Percentiles rank a stretch among this genome's conserved stretches.
Conservation (phyloP, 106 monocot species). For the Allium fistulosum region DNA sequence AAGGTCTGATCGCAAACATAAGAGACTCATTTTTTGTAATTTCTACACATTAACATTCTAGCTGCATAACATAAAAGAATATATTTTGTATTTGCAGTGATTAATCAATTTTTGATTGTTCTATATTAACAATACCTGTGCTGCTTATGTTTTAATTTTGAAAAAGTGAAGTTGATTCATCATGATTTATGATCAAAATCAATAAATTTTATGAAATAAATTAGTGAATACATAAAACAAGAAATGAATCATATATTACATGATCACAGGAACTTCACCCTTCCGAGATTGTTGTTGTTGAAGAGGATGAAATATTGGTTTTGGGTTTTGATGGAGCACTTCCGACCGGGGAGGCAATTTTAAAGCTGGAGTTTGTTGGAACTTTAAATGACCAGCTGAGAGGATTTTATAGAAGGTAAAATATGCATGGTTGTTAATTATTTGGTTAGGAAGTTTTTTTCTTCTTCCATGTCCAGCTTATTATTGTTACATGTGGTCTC, state of each 20-base stretch:
- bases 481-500: neutral
- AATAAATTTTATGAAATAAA: too few species aligned
- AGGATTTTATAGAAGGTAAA: slow-evolving; percentile 88
- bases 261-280: slow-evolving; percentile 43
- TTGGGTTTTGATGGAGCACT: slow-evolving; percentile 45
- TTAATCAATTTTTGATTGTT: too few species aligned
- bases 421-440: neutral
- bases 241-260: neutral
- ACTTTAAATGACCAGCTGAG: slow-evolving; percentile 83
- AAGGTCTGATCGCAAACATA: too few species aligned
- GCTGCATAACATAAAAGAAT: too few species aligned
- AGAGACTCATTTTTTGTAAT: too few species aligned
- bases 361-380: slow-evolving; percentile 53
- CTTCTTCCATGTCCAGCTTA: too few species aligned
- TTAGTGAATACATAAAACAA: neutral
- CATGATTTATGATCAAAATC: too few species aligned
- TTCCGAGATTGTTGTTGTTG: slow-evolving; percentile 29
- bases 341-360: slow-evolving; percentile 49
- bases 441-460: too few species aligned
- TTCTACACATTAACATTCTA: too few species aligned
- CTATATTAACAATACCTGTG: too few species aligned
- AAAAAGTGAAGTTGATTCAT: neutral
- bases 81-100: too few species aligned
- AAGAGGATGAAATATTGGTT: slow-evolving; percentile 77
- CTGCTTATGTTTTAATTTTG: neutral